Percentiles rank a stretch among this genome's conserved stretches.
Evolutionary conservation across 768 basidiomycete genomes (phyloP).

Genomic region (Omphalotus guepiniiformis): DNA sequence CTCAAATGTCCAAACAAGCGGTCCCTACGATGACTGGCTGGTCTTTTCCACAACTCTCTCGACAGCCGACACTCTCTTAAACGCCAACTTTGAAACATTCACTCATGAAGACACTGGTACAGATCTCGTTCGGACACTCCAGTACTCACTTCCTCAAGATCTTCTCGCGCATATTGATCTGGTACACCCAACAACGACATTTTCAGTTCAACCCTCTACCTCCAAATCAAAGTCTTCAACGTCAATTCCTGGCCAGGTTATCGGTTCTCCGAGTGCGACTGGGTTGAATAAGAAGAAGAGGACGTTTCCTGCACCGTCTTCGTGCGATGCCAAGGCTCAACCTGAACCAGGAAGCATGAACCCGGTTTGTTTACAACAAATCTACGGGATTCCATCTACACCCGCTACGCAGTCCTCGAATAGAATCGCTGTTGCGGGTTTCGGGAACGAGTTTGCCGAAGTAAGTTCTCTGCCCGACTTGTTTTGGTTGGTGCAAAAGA

Average conservation of each 20-base stretch:
- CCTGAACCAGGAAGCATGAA: too few relatives aligned
- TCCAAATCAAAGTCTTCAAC: background rate
- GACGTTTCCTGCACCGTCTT: constrained; percentile 20
- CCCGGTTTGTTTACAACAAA: constrained; percentile 27
- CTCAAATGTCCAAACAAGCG: too few relatives aligned
- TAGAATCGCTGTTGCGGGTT: constrained; percentile 26
- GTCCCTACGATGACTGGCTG: too few relatives aligned
- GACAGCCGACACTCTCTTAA: constrained; percentile 49
- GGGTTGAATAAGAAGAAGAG: constrained; percentile 27
- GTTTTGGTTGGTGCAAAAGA: background rate
- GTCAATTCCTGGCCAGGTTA: constrained; percentile 21
- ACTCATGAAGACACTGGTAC: constrained; percentile 39
- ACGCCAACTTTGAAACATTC: constrained; percentile 16
- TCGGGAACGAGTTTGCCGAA: constrained; percentile 28
- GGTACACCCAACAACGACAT: constrained; percentile 45
- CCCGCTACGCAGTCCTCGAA: constrained; percentile 23
- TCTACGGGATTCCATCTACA: constrained; percentile 29
- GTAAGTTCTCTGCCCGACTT: background rate
- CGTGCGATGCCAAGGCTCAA: constrained; percentile 19
- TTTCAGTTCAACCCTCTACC: constrained; percentile 23
- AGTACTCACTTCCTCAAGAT: constrained; percentile 41
- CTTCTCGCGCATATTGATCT: constrained; percentile 42
- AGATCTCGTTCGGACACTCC: constrained; percentile 35
- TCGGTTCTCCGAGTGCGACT: constrained; percentile 29
- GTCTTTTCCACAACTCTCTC: too few relatives aligned